phyloP scores from a whole-genome alignment of 805 yeast species.

The Saturnispora sanitii region DNA sequence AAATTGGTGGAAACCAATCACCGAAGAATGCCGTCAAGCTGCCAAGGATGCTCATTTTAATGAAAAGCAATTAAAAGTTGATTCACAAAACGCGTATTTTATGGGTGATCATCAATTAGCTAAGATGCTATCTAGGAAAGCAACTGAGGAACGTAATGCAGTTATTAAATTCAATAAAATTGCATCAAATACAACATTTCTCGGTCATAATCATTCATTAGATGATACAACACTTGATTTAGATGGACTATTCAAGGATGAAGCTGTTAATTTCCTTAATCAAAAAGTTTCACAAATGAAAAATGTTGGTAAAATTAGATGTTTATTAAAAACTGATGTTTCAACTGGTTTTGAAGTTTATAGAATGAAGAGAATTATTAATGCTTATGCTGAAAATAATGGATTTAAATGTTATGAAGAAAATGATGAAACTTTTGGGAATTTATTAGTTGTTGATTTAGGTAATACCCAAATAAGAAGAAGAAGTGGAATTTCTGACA shows the following conservation, averaged over 20 bases:
- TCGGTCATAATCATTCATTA: slow-evolving; percentile 82
- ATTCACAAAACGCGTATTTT: slow-evolving; percentile 72
- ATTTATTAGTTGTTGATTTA: neutral
- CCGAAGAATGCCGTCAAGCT: slow-evolving; percentile 6
- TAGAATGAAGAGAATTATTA: slow-evolving; percentile 6
- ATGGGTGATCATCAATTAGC: slow-evolving; percentile 68
- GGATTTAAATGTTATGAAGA: neutral
- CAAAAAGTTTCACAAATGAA: neutral
- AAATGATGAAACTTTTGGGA: neutral
- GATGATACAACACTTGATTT: slow-evolving; percentile 78
- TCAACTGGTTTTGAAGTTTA: slow-evolving; percentile 1
- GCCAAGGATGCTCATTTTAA: slow-evolving; percentile 9
- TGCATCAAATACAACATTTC: slow-evolving; percentile 86
- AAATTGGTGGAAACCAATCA: slow-evolving; percentile 7
- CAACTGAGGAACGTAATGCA: slow-evolving; percentile 45
- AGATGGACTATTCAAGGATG: slow-evolving; percentile 85
- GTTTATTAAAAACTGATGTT: slow-evolving; percentile 2
- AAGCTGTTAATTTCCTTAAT: slow-evolving; percentile 39
- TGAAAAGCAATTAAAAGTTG: slow-evolving; percentile 13
- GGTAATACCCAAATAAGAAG: neutral
- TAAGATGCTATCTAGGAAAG: slow-evolving; percentile 57
- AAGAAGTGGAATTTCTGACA: neutral
- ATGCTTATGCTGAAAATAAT: neutral
- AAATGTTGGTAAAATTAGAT: slow-evolving; percentile 1
- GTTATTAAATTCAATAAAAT: slow-evolving; percentile 64